These are phyloP conservation scores for Chaetoscypha palmicola DNA, from an alignment of 2,329 filamentous ascomycete genomes.

Conservation along the genomic window DNA sequence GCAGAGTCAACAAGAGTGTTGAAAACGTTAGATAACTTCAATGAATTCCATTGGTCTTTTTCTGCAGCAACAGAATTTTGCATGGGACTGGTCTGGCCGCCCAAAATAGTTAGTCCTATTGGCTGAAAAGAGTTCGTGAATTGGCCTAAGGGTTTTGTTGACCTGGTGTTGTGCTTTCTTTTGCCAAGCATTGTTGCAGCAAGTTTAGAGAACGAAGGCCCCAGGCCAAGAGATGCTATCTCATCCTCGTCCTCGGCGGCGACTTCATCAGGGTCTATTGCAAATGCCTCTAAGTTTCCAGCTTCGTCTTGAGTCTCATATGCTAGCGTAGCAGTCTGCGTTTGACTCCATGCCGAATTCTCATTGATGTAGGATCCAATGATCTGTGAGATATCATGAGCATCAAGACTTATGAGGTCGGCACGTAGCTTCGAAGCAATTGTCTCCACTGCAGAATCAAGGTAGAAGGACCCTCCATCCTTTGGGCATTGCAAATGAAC, in stretches of 20 bases:
- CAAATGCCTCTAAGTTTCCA: constrained; percentile 44
- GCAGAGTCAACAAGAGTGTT: constrained; percentile 49
- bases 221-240: neutral
- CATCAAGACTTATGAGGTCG: constrained; percentile 61
- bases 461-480: constrained; percentile 44
- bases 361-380: constrained; percentile 65
- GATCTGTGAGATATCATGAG: constrained; percentile 63
- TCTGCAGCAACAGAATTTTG: constrained; percentile 2
- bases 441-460: constrained; percentile 56
- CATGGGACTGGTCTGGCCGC: no score
- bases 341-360: constrained; percentile 39
- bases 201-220: no score
- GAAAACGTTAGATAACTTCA: constrained; percentile 52
- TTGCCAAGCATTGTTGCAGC: neutral
- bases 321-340: constrained; percentile 46
- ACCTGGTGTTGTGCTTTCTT: neutral
- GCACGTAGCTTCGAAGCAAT: constrained; percentile 55
- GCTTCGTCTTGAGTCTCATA: constrained; percentile 50
- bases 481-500: constrained; percentile 53
- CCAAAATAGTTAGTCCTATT: neutral
- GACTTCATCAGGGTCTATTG: constrained; percentile 40
- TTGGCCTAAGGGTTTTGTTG: no score
- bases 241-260: constrained; percentile 33
- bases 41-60: constrained; percentile 49
- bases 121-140: no score